Conservation (phyloP, 345 rosid genomes). For the Viola odorata region DNA sequence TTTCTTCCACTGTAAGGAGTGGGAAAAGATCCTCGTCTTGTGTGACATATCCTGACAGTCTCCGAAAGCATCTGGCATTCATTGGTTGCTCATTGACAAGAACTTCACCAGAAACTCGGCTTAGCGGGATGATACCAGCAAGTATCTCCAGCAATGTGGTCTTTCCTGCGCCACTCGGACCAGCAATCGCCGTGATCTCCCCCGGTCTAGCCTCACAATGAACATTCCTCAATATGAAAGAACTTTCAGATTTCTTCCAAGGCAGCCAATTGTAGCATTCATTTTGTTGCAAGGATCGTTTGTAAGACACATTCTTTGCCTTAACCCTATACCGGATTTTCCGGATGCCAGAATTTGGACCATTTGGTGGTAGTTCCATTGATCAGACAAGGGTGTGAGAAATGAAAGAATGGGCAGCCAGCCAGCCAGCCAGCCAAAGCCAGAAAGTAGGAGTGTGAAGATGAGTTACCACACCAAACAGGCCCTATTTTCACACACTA, state of each 20-base stretch:
- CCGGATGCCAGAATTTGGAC: neutral
- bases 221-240: conserved; percentile 21
- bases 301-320: conserved; percentile 21
- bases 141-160: conserved; percentile 28
- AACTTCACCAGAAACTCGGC: conserved; percentile 22
- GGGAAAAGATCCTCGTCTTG: conserved; percentile 31
- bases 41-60: conserved; percentile 24
- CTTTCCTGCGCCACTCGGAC: conserved; percentile 34
- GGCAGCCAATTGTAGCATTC: conserved; percentile 14
- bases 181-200: conserved; percentile 29
- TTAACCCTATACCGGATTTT: conserved; percentile 13
- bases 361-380: conserved; percentile 20
- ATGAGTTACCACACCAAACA: conserved; percentile 27
- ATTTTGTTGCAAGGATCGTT: conserved; percentile 5
- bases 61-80: conserved; percentile 17
- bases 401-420: neutral
- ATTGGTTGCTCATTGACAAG: conserved; percentile 26
- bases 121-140: conserved; percentile 18
- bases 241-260: conserved; percentile 5
- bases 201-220: conserved; percentile 27
- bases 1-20: conserved; percentile 30
- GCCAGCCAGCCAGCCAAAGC: too few relatives aligned
- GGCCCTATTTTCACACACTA: conserved; percentile 2
- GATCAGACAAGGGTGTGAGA: neutral
- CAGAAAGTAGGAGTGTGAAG: conserved; percentile 10